phyloP scores from a whole-genome alignment of 768 basidiomycete genomes.

The Boletus sp. region DNA sequence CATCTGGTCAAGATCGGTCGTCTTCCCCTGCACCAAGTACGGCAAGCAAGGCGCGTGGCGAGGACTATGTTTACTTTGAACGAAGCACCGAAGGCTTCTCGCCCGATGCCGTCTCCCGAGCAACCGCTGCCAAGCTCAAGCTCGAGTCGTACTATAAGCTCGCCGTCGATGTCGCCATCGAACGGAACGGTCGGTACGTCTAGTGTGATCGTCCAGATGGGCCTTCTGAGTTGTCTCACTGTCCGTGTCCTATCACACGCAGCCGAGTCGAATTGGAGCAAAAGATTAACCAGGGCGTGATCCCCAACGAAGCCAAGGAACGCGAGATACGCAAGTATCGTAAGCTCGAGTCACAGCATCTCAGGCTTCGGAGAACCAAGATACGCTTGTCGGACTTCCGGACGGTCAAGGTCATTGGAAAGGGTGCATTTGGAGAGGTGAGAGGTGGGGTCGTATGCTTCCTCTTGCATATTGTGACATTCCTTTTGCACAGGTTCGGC shows the following conservation, averaged over 20 bases:
- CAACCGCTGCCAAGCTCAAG: constrained; percentile 93
- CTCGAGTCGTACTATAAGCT: constrained; percentile 98
- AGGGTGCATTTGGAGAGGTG: constrained; percentile 98
- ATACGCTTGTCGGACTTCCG: constrained; percentile 91
- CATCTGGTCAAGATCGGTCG: constrained; percentile 25
- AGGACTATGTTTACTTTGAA: constrained; percentile 93
- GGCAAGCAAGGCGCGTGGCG: constrained; percentile 28
- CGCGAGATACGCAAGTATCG: constrained; percentile 85
- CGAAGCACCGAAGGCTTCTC: constrained; percentile 79
- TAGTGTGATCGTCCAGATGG: background rate
- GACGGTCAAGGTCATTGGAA: constrained; percentile 97
- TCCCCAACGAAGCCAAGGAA: constrained; percentile 78
- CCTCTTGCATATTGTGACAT: background rate
- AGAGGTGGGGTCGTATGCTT: constrained; percentile 16
- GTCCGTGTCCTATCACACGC: background rate
- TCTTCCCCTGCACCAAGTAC: constrained; percentile 32
- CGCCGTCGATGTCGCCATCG: constrained; percentile 94
- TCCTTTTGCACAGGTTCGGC: constrained; percentile 59
- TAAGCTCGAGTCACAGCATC: constrained; percentile 82
- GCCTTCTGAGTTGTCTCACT: constrained; percentile 6
- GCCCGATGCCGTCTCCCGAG: constrained; percentile 81
- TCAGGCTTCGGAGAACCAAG: constrained; percentile 90
- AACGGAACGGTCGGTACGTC: constrained; percentile 83
- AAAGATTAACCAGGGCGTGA: constrained; percentile 69
- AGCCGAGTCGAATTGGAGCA: constrained; percentile 91